These are phyloP conservation scores for Trypanosoma cruzi DNA, from an alignment of 208 protist species.

Conservation along the genomic window DNA sequence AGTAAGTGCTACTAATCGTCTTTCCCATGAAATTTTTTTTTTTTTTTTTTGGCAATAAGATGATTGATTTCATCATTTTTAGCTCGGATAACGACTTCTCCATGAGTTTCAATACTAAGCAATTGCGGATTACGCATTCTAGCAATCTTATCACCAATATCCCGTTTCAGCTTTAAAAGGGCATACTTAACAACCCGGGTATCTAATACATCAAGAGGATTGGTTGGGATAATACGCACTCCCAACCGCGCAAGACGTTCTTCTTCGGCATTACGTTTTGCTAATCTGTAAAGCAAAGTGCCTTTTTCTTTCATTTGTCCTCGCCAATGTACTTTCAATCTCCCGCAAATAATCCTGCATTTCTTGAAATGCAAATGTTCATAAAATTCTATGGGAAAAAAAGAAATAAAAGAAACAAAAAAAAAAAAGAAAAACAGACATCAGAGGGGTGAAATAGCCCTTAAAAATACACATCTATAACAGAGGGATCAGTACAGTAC, in stretches of 20 bases:
- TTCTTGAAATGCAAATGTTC: conserved; percentile 6
- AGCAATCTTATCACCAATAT: conserved; percentile 77
- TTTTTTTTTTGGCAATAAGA: conserved; percentile 56
- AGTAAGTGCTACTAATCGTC: conserved; percentile 34
- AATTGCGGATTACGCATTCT: conserved; percentile 52
- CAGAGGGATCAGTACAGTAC: too few relatives aligned
- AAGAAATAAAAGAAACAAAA: not conserved
- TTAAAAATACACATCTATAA: too few relatives aligned
- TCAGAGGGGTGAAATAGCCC: too few relatives aligned
- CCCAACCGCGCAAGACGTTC: conserved; percentile 58
- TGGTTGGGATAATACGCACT: conserved; percentile 63
- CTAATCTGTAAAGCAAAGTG: conserved; percentile 80
- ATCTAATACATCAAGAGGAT: conserved; percentile 60
- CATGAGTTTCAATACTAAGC: conserved; percentile 74
- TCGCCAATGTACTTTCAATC: conserved; percentile 85
- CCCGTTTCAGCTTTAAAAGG: conserved; percentile 61
- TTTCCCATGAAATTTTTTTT: conserved; percentile 77
- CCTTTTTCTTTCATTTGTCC: conserved; percentile 78
- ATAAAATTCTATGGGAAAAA: conserved; percentile 12
- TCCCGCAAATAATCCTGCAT: conserved; percentile 85
- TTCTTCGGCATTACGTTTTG: conserved; percentile 60
- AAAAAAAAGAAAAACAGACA: too few relatives aligned
- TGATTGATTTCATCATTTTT: conserved; percentile 85
- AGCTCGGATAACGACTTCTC: conserved; percentile 63
- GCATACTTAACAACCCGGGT: conserved; percentile 67